phyloP scores from a whole-genome alignment of 306 rosid genomes.

The Spatholobus suberectus region DNA sequence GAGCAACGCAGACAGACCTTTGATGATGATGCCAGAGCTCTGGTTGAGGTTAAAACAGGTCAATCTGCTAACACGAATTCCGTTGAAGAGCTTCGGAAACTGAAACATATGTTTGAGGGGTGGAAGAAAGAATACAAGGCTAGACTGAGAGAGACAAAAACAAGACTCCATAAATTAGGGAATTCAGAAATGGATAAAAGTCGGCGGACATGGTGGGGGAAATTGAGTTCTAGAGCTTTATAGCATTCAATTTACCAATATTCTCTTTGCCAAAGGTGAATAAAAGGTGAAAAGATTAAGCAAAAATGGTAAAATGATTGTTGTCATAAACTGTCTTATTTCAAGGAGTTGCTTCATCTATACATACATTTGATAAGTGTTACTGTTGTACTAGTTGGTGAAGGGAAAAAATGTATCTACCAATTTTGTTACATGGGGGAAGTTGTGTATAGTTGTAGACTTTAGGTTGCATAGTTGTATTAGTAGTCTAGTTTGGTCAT shows the following conservation, averaged over 20 bases:
- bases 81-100: slow-evolving; percentile 67
- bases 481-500: slow-evolving; percentile 54
- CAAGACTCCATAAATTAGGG: slow-evolving; percentile 58
- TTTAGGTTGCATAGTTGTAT: slow-evolving; percentile 51
- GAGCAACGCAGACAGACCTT: slow-evolving; percentile 72
- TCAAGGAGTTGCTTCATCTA: slow-evolving; percentile 38
- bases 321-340: slow-evolving; percentile 36
- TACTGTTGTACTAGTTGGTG: slow-evolving; percentile 37
- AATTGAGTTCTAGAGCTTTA: slow-evolving; percentile 55
- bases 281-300: too few species aligned
- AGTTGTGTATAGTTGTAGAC: slow-evolving; percentile 65
- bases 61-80: slow-evolving; percentile 48
- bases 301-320: slow-evolving; percentile 26
- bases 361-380: slow-evolving; percentile 13
- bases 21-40: slow-evolving; percentile 73
- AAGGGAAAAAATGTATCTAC: slow-evolving; percentile 53
- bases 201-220: slow-evolving; percentile 90
- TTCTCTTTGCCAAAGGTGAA: slow-evolving; percentile 24
- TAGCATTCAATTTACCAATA: slow-evolving; percentile 40
- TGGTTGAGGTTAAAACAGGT: slow-evolving; percentile 60
- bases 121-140: slow-evolving; percentile 95
- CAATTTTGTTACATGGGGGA: slow-evolving; percentile 55
- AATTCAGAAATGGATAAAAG: slow-evolving; percentile 60
- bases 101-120: slow-evolving; percentile 66
- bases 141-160: slow-evolving; percentile 68